These are phyloP conservation scores for Claviceps purpurea DNA, from an alignment of 2,329 filamentous ascomycete species.

Conservation along the genomic window DNA sequence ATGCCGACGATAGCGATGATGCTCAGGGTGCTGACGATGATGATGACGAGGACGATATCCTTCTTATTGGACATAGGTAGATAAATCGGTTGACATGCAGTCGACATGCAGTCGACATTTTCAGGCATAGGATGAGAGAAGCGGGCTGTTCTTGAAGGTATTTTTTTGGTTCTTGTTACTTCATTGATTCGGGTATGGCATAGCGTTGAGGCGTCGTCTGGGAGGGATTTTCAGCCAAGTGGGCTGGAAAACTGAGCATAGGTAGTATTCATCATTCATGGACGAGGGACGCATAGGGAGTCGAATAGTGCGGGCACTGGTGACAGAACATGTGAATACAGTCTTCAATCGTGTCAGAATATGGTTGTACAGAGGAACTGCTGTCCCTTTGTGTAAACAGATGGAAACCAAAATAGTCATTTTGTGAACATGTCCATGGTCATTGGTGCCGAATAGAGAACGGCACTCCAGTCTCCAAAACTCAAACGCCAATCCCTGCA, in stretches of 20 bases:
- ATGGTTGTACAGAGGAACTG: neutral
- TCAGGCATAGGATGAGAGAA: neutral
- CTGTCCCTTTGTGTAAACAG: neutral
- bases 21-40: constrained; percentile 26
- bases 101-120: too few species aligned
- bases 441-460: neutral
- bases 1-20: constrained; percentile 31
- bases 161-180: neutral
- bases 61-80: constrained; percentile 36
- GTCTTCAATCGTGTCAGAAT: neutral
- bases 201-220: neutral
- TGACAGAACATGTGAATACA: neutral
- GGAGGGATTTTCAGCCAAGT: neutral
- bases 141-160: neutral
- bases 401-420: neutral
- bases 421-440: neutral
- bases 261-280: neutral
- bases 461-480: neutral
- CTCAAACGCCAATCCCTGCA: neutral
- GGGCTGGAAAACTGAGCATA: too few species aligned
- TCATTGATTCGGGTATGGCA: neutral
- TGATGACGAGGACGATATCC: constrained; percentile 35
- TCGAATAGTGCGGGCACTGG: neutral
- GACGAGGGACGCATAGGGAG: neutral
- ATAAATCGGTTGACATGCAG: constrained; percentile 4